Conservation (phyloP, 2,329 filamentous ascomycete species). For the Colletotrichum melonis region DNA sequence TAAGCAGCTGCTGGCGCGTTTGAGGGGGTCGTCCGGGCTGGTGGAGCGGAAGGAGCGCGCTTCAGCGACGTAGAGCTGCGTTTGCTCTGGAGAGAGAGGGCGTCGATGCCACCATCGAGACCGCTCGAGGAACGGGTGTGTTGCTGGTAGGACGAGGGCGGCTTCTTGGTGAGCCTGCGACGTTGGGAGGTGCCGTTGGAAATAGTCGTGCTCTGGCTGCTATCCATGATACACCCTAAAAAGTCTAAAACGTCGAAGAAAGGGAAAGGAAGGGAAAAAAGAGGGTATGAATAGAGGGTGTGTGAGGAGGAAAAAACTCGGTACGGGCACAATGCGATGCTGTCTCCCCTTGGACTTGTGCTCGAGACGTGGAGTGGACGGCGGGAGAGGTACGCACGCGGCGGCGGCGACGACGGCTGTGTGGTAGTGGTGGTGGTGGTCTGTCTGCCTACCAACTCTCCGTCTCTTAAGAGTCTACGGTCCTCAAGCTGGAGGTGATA, state of each 20-base stretch:
- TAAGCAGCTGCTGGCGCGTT: constrained; percentile 49
- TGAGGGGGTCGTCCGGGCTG: constrained; percentile 56
- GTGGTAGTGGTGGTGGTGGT: neutral
- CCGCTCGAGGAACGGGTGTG: constrained; percentile 57
- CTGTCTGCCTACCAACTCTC: neutral
- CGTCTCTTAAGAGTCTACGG: neutral
- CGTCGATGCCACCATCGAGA: constrained; percentile 66
- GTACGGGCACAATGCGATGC: constrained; percentile 24
- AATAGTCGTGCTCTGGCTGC: constrained; percentile 49
- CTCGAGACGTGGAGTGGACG: constrained; percentile 2
- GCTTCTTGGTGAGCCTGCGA: constrained; percentile 73
- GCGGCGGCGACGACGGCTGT: neutral
- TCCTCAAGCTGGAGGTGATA: neutral
- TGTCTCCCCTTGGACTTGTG: constrained; percentile 14
- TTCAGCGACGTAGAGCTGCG: constrained; percentile 72
- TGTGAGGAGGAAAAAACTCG: constrained; percentile 35
- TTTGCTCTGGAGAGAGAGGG: constrained; percentile 69
- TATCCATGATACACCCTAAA: constrained; percentile 57
- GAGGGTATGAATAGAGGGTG: constrained; percentile 36
- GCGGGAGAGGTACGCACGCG: neutral
- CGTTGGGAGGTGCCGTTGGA: constrained; percentile 63
- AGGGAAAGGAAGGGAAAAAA: constrained; percentile 4
- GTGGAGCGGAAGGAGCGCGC: constrained; percentile 70
- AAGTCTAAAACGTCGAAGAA: constrained; percentile 37
- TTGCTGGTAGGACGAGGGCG: constrained; percentile 59